phyloP scores from a whole-genome alignment of 1,284 basidiomycete genomes.

The Trichosporon sp. region DNA sequence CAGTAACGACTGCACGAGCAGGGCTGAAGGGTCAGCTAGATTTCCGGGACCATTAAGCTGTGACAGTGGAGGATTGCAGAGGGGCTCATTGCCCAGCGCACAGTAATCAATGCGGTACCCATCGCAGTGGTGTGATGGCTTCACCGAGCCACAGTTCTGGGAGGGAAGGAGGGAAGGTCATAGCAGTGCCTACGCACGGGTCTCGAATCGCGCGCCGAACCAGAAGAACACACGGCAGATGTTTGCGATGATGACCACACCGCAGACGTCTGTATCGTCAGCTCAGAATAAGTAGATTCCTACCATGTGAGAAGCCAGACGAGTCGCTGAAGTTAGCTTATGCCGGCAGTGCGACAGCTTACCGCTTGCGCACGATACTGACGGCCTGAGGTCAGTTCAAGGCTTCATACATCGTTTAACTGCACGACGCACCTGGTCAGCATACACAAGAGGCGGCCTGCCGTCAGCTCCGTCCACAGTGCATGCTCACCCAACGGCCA shows the following conservation, averaged over 20 bases:
- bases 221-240: slow-evolving; percentile 50
- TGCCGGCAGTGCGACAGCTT: slow-evolving; percentile 10
- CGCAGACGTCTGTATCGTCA: slow-evolving; percentile 35
- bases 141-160: too few species aligned
- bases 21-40: slow-evolving; percentile 32
- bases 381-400: slow-evolving; percentile 36
- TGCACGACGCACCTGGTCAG: slow-evolving; percentile 42
- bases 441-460: slow-evolving; percentile 50
- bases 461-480: slow-evolving; percentile 6
- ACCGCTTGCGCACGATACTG: slow-evolving; percentile 51
- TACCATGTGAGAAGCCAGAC: slow-evolving; percentile 46
- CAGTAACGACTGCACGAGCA: slow-evolving; percentile 49
- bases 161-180: neutral
- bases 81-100: too few species aligned
- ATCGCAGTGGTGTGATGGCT: too few species aligned
- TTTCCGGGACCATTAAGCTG: too few species aligned
- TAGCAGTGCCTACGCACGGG: slow-evolving; percentile 27
- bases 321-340: slow-evolving; percentile 38
- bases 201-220: slow-evolving; percentile 52
- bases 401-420: neutral
- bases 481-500: slow-evolving; percentile 45
- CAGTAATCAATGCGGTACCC: too few species aligned
- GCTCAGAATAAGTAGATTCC: neutral
- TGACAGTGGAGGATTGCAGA: too few species aligned
- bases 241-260: slow-evolving; percentile 47